A percentile compares a stretch with the other conserved stretches of the same genome.
phyloP scores from a whole-genome alignment of 805 yeast genomes.

The Clavispora carvajalis region DNA sequence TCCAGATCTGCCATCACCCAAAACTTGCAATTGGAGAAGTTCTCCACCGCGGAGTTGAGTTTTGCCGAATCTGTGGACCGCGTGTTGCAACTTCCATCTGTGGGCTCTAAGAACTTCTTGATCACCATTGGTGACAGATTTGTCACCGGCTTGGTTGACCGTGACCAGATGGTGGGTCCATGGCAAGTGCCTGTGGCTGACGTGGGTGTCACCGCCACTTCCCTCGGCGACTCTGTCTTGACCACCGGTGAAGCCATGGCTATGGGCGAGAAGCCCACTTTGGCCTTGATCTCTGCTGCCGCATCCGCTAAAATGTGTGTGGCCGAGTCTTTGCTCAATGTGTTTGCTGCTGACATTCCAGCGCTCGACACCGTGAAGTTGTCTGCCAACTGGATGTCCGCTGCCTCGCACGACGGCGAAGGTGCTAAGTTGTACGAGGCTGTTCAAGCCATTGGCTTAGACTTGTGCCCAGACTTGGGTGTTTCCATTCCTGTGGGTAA shows the following conservation, averaged over 20 bases:
- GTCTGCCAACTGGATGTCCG: constrained; percentile 99
- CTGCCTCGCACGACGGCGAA: constrained; percentile 92
- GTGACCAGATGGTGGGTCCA: constrained; percentile 99
- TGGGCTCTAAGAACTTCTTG: constrained; percentile 89
- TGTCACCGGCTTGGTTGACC: constrained; percentile 93
- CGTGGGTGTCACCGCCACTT: constrained; percentile 92
- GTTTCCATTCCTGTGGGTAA: constrained; percentile 95
- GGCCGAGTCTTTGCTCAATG: constrained; percentile 86
- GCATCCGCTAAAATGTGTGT: constrained; percentile 94
- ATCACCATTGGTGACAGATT: constrained; percentile 98
- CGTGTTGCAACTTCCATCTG: constrained; percentile 85
- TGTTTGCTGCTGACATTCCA: constrained; percentile 85
- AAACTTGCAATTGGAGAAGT: constrained; percentile 45
- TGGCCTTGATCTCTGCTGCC: constrained; percentile 81
- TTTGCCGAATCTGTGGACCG: constrained; percentile 68
- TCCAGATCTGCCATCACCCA: constrained; percentile 66
- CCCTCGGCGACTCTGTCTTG: constrained; percentile 68
- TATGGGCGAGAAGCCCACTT: constrained; percentile 92
- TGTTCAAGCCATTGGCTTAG: constrained; percentile 92
- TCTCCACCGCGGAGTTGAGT: constrained; percentile 27
- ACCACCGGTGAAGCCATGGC: constrained; percentile 95
- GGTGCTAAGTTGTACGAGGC: constrained; percentile 94
- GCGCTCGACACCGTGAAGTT: constrained; percentile 70
- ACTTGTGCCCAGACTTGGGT: constrained; percentile 89
- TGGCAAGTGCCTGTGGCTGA: constrained; percentile 99